Conservation (phyloP, 1,284 basidiomycete genomes). For the Naganishia sp. region DNA sequence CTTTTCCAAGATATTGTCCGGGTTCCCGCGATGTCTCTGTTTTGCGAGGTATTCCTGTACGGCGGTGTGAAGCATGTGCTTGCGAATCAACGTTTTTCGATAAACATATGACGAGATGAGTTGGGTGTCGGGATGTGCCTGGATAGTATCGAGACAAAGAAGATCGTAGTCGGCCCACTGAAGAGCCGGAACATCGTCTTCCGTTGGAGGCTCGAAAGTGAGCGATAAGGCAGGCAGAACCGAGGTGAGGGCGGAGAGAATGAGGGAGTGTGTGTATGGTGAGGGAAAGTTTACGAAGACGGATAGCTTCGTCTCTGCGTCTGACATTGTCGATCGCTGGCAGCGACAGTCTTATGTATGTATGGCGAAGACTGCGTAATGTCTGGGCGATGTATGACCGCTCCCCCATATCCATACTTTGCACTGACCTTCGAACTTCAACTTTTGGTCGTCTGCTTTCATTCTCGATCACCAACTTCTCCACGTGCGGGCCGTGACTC, state of each 20-base stretch:
- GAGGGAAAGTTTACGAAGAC: constrained; percentile 75
- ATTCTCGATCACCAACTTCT: constrained; percentile 7
- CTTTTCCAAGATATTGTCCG: constrained; percentile 59
- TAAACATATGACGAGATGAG: constrained; percentile 85
- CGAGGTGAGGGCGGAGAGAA: constrained; percentile 63
- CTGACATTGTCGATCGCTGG: constrained; percentile 2
- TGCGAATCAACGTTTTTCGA: constrained; percentile 89
- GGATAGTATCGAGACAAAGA: constrained; percentile 73
- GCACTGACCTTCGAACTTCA: background rate
- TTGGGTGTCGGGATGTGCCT: constrained; percentile 51
- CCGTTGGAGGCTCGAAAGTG: constrained; percentile 40
- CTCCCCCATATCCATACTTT: background rate
- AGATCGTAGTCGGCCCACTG: constrained; percentile 66
- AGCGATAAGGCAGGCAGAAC: constrained; percentile 44
- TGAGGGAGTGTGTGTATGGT: constrained; percentile 71
- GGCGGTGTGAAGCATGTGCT: constrained; percentile 83
- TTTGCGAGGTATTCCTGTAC: constrained; percentile 75
- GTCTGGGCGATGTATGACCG: background rate
- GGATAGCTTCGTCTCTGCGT: constrained; percentile 38
- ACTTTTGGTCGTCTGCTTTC: background rate
- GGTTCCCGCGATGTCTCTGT: constrained; percentile 52
- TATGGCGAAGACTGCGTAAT: no score
- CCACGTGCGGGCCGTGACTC: constrained; percentile 12
- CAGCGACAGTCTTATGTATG: no score
- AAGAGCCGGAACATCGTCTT: constrained; percentile 43